Evolutionary conservation across 2,329 filamentous ascomycete genomes (phyloP).

Genomic region (Fusarium duplospermum): DNA sequence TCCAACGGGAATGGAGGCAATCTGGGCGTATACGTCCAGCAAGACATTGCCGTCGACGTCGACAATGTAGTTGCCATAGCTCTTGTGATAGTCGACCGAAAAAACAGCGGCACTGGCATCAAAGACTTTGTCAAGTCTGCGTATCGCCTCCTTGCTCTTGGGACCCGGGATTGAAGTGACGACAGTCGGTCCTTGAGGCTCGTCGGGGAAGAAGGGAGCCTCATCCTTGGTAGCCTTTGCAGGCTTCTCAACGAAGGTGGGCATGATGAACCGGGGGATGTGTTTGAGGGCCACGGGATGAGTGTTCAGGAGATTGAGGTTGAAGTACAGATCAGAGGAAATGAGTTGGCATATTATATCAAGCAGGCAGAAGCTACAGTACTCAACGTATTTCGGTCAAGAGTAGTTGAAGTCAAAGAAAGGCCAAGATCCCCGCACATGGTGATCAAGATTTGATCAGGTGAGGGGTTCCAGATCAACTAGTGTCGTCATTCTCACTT

Average conservation of each 20-base stretch:
- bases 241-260: neutral
- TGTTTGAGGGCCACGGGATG: too few species aligned
- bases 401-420: neutral
- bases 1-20: constrained; percentile 88
- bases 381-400: neutral
- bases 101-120: neutral
- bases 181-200: neutral
- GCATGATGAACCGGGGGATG: neutral
- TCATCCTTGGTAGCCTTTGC: neutral
- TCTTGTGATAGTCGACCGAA: constrained; percentile 8
- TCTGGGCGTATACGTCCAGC: constrained; percentile 76
- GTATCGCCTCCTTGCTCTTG: neutral
- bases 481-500: neutral
- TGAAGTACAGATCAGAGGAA: neutral
- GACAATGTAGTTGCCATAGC: constrained; percentile 13
- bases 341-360: neutral
- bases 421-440: neutral
- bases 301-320: too few species aligned
- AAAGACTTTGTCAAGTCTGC: neutral
- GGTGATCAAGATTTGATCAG: neutral
- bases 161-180: neutral
- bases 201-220: neutral
- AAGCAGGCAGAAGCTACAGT: neutral
- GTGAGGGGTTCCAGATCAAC: neutral
- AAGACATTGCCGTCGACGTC: constrained; percentile 19